Conservation (phyloP, 495 filamentous ascomycete species). For the Aspergillus campestris region DNA sequence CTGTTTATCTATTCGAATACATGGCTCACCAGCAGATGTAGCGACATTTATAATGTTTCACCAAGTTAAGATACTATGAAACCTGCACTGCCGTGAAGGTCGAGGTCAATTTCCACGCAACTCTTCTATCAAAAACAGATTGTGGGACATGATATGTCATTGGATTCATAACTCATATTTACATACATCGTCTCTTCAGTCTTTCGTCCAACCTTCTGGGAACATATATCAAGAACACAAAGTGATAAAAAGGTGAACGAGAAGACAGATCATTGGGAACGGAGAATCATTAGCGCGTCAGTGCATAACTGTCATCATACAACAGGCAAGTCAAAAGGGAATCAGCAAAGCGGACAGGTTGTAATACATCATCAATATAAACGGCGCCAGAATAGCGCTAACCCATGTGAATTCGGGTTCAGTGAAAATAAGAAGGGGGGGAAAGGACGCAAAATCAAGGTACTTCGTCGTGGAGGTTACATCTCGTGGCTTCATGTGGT, state of each 20-base stretch:
- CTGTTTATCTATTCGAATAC: too few species aligned
- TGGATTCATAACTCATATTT: constrained; percentile 20
- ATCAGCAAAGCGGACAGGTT: constrained; percentile 1
- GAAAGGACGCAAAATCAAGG: constrained; percentile 1
- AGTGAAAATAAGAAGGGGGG: constrained; percentile 1
- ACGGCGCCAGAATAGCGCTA: constrained; percentile 17
- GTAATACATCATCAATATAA: constrained; percentile 2
- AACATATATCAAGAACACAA: constrained; percentile 4
- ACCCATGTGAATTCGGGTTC: constrained; percentile 17
- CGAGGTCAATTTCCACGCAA: too few species aligned
- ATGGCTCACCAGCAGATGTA: too few species aligned
- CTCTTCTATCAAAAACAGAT: constrained; percentile 1
- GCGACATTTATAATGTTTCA: too few species aligned
- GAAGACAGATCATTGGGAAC: constrained; percentile 5
- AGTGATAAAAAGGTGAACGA: constrained; percentile 8
- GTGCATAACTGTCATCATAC: constrained; percentile 27
- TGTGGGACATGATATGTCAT: constrained; percentile 1
- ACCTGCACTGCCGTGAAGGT: too few species aligned
- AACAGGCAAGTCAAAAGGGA: constrained; percentile 1
- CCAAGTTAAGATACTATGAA: too few species aligned
- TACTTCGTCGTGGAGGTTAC: not conserved
- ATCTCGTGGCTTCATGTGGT: constrained; percentile 1
- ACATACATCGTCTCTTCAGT: constrained; percentile 13
- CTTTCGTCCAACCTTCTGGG: constrained; percentile 1
- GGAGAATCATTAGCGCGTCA: constrained; percentile 11